Percentiles rank a stretch among this genome's conserved stretches.
phyloP scores from a whole-genome alignment of 2,329 filamentous ascomycete genomes.

The Xylariomycetidae sp. region DNA sequence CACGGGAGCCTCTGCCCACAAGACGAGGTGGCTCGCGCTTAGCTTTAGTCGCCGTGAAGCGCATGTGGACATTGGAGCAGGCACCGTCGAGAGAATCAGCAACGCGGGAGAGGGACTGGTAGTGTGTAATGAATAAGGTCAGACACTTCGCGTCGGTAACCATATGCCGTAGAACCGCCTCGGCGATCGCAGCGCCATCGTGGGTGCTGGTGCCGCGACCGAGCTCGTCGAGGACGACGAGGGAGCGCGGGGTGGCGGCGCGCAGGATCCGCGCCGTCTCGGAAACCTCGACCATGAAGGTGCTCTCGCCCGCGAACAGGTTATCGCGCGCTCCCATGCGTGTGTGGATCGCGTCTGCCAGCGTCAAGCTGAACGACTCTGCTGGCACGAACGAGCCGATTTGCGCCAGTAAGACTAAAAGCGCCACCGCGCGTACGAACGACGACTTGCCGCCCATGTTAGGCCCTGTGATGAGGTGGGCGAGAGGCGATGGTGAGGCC shows the following conservation, averaged over 20 bases:
- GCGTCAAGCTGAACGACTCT: constrained; percentile 63
- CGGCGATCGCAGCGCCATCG: constrained; percentile 92
- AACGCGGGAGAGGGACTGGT: constrained; percentile 73
- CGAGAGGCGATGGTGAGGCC: constrained; percentile 57
- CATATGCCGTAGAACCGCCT: constrained; percentile 82
- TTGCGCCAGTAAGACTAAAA: constrained; percentile 90
- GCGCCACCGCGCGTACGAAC: constrained; percentile 86
- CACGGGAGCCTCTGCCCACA: too few species aligned
- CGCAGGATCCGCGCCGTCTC: constrained; percentile 91
- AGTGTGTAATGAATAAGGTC: constrained; percentile 96
- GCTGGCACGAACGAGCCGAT: constrained; percentile 93
- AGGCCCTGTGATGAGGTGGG: constrained; percentile 86
- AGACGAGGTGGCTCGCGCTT: background rate
- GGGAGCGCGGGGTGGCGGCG: constrained; percentile 72
- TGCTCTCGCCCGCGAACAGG: constrained; percentile 88
- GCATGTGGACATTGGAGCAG: constrained; percentile 91
- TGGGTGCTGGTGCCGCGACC: constrained; percentile 91
- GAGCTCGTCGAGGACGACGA: constrained; percentile 92
- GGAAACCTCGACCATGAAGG: constrained; percentile 96
- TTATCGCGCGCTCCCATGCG: constrained; percentile 96
- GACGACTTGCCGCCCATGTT: constrained; percentile 99
- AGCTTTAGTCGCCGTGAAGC: constrained; percentile 52
- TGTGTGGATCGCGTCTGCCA: constrained; percentile 88
- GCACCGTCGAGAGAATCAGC: constrained; percentile 58
- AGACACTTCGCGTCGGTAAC: constrained; percentile 68